Evolutionary conservation across 148 eudicot species (phyloP).

Genomic region (Rhododendron williamsianum): DNA sequence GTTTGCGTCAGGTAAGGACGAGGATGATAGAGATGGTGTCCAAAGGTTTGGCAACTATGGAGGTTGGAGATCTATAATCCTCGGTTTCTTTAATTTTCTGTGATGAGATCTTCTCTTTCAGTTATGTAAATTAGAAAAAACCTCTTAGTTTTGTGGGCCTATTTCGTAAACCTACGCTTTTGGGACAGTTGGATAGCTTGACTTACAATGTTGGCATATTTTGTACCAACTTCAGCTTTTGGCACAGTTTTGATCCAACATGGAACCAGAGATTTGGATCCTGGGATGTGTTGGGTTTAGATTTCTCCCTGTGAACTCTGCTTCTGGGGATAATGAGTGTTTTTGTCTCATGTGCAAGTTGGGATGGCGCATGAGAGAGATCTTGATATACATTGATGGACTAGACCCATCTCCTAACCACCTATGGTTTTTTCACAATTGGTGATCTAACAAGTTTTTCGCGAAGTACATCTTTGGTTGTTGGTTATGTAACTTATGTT

Average conservation of each 20-base stretch:
- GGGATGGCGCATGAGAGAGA: background rate
- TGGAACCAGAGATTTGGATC: background rate
- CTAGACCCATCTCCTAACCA: background rate
- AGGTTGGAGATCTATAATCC: conserved; percentile 40
- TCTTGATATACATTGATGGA: background rate
- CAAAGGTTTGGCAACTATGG: conserved; percentile 77
- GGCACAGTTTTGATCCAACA: background rate
- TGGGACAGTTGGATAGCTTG: background rate
- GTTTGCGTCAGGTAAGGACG: conserved; percentile 54
- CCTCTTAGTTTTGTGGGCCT: background rate
- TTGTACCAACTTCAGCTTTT: background rate
- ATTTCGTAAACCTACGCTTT: background rate
- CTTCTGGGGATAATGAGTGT: background rate
- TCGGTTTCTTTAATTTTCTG: background rate
- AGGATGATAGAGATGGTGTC: conserved; percentile 94
- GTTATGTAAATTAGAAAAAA: background rate
- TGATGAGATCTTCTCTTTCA: background rate
- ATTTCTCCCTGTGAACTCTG: background rate
- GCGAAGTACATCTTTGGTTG: background rate
- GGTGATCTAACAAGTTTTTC: background rate
- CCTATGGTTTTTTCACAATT: background rate
- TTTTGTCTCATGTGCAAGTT: background rate
- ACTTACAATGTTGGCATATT: background rate
- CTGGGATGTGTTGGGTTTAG: background rate
- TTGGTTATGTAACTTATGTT: background rate